Evolutionary conservation across 1,284 basidiomycete genomes (phyloP), one percentile per base, ranked within the genome.

Genomic region (Ceratobasidium sp.): DNA sequence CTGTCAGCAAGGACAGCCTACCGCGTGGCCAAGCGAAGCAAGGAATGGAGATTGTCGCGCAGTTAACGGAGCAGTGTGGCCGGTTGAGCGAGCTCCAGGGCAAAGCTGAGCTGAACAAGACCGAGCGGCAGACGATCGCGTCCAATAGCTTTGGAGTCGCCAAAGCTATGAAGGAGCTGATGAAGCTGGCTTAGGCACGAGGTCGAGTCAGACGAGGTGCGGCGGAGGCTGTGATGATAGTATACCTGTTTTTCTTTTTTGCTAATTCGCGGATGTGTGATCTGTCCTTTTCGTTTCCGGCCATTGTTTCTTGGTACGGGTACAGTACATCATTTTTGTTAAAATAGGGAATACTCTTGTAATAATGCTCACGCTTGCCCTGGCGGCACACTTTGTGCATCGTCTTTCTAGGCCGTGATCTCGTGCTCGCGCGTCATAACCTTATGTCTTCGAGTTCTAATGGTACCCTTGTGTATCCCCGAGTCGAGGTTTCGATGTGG

Each of bases 141-240:
- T 94, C 93, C 80, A 94, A 93, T 61, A 93, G 91, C 79, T 97
- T 96, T 80, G 94, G 94, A 1, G 87, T 97, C 73, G 94, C 95
- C 55, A 97, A 96, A 79, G 91, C 92, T 45, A 92, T 97, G 89
- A 97, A 97, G 84, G 90, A 88, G 30, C 82, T 97, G 76, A 92
- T 92, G 87, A 92, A 91, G 80, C 79, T 93, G 52, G 52, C 6
- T 14, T 69, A 45, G 36, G 26, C 26, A 3, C 9, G 26, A n/a
- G n/a, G n/a, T n/a, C n/a, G n/a, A n/a, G n/a, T n/a, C n/a, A n/a
- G n/a, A n/a, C n/a, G n/a, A n/a, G n/a, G n/a, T n/a, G n/a, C n/a
- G n/a, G n/a, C n/a, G n/a, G n/a, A n/a, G n/a, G n/a, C n/a, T n/a
- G 45, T n/a, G 30, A 26, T 18, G 59, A 70, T 57, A 55, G 41